Percentiles rank a stretch among this genome's conserved stretches.
Conservation (phyloP, 139 green algal genomes). For the Auxenochlorella pyrenoidosa region DNA sequence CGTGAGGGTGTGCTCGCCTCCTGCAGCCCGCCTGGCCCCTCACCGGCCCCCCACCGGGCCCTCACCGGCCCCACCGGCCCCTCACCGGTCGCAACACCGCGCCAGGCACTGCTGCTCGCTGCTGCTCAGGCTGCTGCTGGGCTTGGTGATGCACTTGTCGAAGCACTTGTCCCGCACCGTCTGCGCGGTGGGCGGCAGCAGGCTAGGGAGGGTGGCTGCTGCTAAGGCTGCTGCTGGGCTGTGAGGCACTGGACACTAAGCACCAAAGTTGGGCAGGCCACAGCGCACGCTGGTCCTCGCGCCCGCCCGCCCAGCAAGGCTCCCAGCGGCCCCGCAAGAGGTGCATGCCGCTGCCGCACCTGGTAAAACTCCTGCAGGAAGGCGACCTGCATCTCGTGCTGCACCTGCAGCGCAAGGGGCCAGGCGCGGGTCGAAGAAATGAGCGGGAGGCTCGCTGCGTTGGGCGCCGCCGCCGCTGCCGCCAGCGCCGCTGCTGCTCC, state of each 20-base stretch:
- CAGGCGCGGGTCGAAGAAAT: background rate
- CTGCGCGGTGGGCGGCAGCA: slow-evolving; percentile 60
- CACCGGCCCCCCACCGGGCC: too few species aligned
- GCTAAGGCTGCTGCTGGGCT: too few species aligned
- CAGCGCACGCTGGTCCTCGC: too few species aligned
- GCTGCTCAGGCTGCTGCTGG: slow-evolving; percentile 84
- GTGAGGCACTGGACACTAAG: too few species aligned
- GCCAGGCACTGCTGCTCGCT: slow-evolving; percentile 90
- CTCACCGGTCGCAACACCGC: slow-evolving; percentile 92
- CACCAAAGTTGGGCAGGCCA: too few species aligned
- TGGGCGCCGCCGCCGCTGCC: background rate
- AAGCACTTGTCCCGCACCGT: slow-evolving; percentile 97
- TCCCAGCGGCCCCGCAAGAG: too few species aligned
- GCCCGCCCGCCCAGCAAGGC: too few species aligned
- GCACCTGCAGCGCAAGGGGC: background rate
- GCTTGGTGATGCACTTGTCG: slow-evolving; percentile 89
- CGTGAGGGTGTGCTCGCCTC: too few species aligned
- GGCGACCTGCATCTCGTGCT: slow-evolving; percentile 51
- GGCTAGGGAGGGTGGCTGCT: too few species aligned
- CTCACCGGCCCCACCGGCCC: too few species aligned
- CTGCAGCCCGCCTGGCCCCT: too few species aligned
- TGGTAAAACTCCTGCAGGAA: slow-evolving; percentile 58
- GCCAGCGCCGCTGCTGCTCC: background rate
- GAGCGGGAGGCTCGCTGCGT: background rate
- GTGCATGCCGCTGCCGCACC: slow-evolving; percentile 2